Base-by-base conservation (phyloP, 257 asterid species). In the Parsonsia alboflavescens region DNA sequence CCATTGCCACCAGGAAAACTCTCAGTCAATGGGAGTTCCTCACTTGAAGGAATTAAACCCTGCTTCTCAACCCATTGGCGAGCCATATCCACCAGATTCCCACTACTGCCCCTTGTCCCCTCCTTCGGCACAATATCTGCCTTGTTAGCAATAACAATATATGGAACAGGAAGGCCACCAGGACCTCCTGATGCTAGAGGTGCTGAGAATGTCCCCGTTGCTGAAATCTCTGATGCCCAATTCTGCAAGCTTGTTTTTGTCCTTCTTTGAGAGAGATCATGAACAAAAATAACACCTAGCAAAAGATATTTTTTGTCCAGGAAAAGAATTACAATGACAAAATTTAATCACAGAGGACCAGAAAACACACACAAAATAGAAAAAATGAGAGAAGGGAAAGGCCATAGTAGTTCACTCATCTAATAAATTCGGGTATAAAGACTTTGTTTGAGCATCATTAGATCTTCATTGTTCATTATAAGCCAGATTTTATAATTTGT, bases 61-160 rank as follows among this genome's bases (percentile, higher is more conserved):
- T 95, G 99, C 81, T 90, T 95, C 88, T 95, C 99, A 61, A 89
- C 99, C 99, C 98, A 92, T 39, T 86, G 98, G 30, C 98, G 96
- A 81, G 99, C 98, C 75, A 88, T 90, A 78, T 93, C 98, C 73
- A 93, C 93, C 68, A 93, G 97, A 86, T 93, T 91, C 33, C 99
- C 99, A 76, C 99, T 92, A 89, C 98, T 92, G 57, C 90, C 96
- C 75, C 97, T 84, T 28, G 80, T 75, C 68, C 96, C 91, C 48
- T 81, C 96, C 76, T 87, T 91, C 69, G 90, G 84, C 73, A 89
- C 84, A 78, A 92, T 89, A 76, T 95, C 99, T 70, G 90, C 92
- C 86, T 92, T 95, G 84, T 95, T 95, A 44, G 96, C 96, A 69
- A 95, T 77, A 61, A 95, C 99, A 72, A 95, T 87, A 79, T 77